Evolutionary conservation across 306 rosid species (phyloP), one percentile per base, ranked within the genome.

Genomic region (Inga laurina): DNA sequence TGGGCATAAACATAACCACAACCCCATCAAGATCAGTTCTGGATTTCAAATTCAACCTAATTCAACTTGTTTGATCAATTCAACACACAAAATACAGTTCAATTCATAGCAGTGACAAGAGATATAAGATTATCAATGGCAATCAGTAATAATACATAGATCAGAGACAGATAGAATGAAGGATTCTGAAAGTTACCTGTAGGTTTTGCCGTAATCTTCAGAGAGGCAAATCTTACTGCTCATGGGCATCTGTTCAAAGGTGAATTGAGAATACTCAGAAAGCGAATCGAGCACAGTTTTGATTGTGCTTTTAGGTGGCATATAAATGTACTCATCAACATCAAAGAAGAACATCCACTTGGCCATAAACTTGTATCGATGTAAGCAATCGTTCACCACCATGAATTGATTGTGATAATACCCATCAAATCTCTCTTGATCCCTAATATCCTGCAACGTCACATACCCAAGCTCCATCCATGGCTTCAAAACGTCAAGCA

Each of bases 281-380:
- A 96, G 89, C 0, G 97, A 91, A 85, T 92, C 93, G 3, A 96
- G 89, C 32, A 94, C 94, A 0, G 99, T 70, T 44, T 91, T 92
- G 6, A 96, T 86, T 1, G 90, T 94, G 49, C 84, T 94, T 84
- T 91, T 94, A 0, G 94, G 94, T 1, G 98, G 97, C 68, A 96
- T 85, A 74, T 89, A 96, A 24, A 96, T 91, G 74, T 79, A 96
- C 88, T 96, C 99, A 65, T 96, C 99, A 1, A 96, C 90, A 74
- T 96, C 99, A 82, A 96, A 96, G 80, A 94, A 96, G 92, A 96
- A 96, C 95, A 94, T 96, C 99, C 99, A 96, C 74, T 92, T 91
- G 0, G 95, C 88, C 97, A 89, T 89, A 66, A 94, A 94, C 77
- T 92, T 94, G 66, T 96, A 89, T 8, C 99, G 78, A 59, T 92